These are phyloP conservation scores for Rubroshorea leprosula DNA, from an alignment of 345 rosid species.

Conservation along the genomic window DNA sequence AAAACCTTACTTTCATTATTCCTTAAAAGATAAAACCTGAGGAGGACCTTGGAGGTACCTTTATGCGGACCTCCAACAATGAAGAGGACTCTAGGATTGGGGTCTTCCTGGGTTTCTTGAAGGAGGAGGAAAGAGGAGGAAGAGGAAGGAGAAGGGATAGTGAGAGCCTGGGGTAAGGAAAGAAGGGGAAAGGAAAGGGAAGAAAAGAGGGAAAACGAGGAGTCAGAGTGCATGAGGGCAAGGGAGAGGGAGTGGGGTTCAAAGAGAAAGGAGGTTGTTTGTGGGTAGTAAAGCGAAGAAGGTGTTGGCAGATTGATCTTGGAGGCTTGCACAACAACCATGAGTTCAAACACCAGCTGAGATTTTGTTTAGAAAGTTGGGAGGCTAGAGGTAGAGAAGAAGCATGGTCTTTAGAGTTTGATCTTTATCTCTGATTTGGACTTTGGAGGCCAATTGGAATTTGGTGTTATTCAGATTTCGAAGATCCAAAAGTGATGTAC, in stretches of 20 bases:
- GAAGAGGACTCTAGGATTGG: slow-evolving; percentile 35
- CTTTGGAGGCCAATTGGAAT: background rate
- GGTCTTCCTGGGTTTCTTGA: slow-evolving; percentile 22
- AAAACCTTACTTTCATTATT: slow-evolving; percentile 29
- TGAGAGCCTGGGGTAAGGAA: slow-evolving; percentile 27
- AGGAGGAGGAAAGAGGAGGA: slow-evolving; percentile 41
- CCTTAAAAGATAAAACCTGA: slow-evolving; percentile 39
- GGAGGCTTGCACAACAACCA: slow-evolving; percentile 48
- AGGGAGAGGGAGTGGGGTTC: slow-evolving; percentile 65
- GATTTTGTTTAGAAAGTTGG: slow-evolving; percentile 5
- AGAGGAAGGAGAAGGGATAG: slow-evolving; percentile 34
- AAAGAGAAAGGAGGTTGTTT: slow-evolving; percentile 40
- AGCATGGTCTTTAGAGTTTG: background rate
- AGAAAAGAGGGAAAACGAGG: slow-evolving; percentile 62
- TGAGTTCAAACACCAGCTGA: slow-evolving; percentile 10
- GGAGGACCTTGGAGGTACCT: slow-evolving; percentile 53
- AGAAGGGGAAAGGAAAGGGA: slow-evolving; percentile 30
- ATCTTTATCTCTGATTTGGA: background rate
- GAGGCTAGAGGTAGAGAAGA: slow-evolving; percentile 9
- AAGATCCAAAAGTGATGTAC: background rate
- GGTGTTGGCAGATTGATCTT: slow-evolving; percentile 35
- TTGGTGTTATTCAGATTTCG: no score
- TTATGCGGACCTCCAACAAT: slow-evolving; percentile 47
- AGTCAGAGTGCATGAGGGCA: slow-evolving; percentile 59
- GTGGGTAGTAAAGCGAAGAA: slow-evolving; percentile 32